Evolutionary conservation across 805 yeast genomes (phyloP).

Genomic region (Zygosaccharomyces gambellarensis): DNA sequence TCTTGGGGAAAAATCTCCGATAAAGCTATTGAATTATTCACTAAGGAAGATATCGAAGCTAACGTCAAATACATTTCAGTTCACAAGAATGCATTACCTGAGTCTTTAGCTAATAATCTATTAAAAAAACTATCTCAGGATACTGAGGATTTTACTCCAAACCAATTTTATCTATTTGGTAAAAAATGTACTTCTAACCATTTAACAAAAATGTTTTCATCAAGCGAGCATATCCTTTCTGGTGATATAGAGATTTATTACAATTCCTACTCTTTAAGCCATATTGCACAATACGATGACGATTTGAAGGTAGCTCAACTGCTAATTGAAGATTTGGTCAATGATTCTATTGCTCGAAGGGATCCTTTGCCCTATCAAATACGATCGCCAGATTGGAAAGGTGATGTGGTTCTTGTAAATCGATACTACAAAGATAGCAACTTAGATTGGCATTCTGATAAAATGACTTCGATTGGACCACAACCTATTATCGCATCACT

Average conservation of each 20-base stretch:
- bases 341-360: slow-evolving; percentile 35
- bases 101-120: slow-evolving; percentile 43
- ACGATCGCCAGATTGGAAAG: slow-evolving; percentile 42
- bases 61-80: slow-evolving; percentile 50
- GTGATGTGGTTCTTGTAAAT: slow-evolving; percentile 53
- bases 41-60: slow-evolving; percentile 47
- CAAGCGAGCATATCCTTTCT: slow-evolving; percentile 11
- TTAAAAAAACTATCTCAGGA: slow-evolving; percentile 38
- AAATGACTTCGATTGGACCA: slow-evolving; percentile 68
- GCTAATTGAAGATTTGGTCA: slow-evolving; percentile 39
- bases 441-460: slow-evolving; percentile 74
- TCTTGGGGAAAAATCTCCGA: slow-evolving; percentile 10
- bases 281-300: slow-evolving; percentile 36
- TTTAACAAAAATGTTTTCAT: slow-evolving; percentile 37
- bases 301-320: slow-evolving; percentile 40
- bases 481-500: slow-evolving; percentile 62
- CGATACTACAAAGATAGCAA: slow-evolving; percentile 48
- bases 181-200: slow-evolving; percentile 59
- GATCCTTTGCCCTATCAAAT: slow-evolving; percentile 38
- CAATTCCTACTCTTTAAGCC: slow-evolving; percentile 39
- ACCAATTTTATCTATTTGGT: slow-evolving; percentile 59
- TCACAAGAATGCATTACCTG: slow-evolving; percentile 49
- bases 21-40: slow-evolving; percentile 40
- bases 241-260: slow-evolving; percentile 8
- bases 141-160: slow-evolving; percentile 39